Base-by-base conservation (phyloP, 805 yeast genomes). In the Scheffersomyces stipitis region DNA sequence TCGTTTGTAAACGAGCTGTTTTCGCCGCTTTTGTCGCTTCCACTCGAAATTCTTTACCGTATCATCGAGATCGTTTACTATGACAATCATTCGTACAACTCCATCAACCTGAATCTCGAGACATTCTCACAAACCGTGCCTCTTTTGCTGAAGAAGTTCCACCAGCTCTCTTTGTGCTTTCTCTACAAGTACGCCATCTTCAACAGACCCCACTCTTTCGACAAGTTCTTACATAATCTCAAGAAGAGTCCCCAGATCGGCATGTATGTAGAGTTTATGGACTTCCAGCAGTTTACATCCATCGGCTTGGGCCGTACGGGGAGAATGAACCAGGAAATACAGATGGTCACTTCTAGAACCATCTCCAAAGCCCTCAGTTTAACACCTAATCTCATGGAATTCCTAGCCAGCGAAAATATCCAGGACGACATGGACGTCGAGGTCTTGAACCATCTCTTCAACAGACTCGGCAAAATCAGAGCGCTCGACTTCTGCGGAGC, bases 401-500 rank as follows among this genome's bases (percentile, higher is more conserved):
- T 90, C 56, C 65, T 88, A 38, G 93, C 88, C 2, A 78, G 85
- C 45, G 97, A 89, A 56, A 83, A 85, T 48, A 84, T 89, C 40
- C 93, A 88, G 62, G 85, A 75, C 54, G 96, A 89, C 56, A 66
- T 89, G 51, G 85, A 83, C 56, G 61, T 62, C 1, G 56, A 65
- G n/a, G 79, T 86, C 1, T 61, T 86, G 34, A 64, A 71, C 46
- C 56, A 59, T 32, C 64, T 86, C 17, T 80, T 84, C 56, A 78
- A 79, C 45, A 47, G 64, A 15, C 60, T 79, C 51, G 74, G 74
- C 4, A 64, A 71, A 37, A 65, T 90, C 33, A 76, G 82, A 58
- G 78, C 86, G 1, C 62, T 89, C 9, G 97, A 89, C 60, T 87
- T 89, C 45, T 89, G 96, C 60, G 97, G 96, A 5, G 86, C 95